These are phyloP conservation scores for Whalleya microplaca DNA, from an alignment of 2,329 filamentous ascomycete species.

Conservation along the genomic window DNA sequence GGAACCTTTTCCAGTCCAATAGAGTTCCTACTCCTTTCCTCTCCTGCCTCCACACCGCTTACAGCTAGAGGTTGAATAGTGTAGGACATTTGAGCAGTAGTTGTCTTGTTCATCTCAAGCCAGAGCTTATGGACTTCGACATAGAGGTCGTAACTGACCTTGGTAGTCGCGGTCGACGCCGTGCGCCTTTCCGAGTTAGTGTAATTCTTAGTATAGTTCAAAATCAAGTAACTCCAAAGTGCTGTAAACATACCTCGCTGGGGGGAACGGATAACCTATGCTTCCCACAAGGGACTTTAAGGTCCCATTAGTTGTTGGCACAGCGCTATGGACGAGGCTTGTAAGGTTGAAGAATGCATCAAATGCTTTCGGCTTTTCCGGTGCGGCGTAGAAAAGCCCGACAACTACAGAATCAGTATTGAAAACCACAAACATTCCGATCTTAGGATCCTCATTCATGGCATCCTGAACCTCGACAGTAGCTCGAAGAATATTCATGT, in stretches of 20 bases:
- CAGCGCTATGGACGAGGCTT: constrained; percentile 5
- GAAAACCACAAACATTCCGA: constrained; percentile 20
- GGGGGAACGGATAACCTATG: neutral
- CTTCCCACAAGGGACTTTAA: neutral
- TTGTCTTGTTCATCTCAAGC: neutral
- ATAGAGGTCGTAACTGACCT: constrained; percentile 19
- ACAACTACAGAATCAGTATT: constrained; percentile 6
- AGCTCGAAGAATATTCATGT: constrained; percentile 15
- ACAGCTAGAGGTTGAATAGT: constrained; percentile 16
- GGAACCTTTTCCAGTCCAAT: constrained; percentile 17
- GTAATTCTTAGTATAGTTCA: neutral
- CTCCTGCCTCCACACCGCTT: neutral
- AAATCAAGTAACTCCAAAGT: neutral
- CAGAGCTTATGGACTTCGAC: constrained; percentile 13
- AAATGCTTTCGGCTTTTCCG: constrained; percentile 11
- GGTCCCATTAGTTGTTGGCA: constrained; percentile 2
- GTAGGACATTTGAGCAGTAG: constrained; percentile 7
- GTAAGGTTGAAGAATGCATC: constrained; percentile 18
- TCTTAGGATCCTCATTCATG: constrained; percentile 25
- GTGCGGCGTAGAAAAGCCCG: constrained; percentile 20
- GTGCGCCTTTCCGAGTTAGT: neutral
- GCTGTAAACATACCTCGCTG: too few species aligned
- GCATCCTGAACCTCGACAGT: constrained; percentile 14
- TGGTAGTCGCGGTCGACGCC: constrained; percentile 6
- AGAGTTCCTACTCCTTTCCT: constrained; percentile 9